Conservation (phyloP, 352 stramenopile species). For the Phytopythium cucurbitacearum region DNA sequence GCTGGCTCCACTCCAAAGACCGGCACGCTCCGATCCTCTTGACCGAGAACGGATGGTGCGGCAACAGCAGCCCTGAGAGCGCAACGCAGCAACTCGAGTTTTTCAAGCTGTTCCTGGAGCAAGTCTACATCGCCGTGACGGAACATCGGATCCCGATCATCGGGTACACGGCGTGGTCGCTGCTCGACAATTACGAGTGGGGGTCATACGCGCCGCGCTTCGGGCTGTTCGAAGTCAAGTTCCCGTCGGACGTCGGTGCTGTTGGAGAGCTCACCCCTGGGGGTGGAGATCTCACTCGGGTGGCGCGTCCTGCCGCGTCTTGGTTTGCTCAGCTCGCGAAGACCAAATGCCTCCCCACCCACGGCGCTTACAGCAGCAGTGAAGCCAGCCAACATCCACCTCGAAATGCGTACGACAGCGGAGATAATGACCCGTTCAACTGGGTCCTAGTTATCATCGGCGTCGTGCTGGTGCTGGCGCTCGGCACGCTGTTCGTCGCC, state of each 20-base stretch:
- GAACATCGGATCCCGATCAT: slow-evolving; percentile 21
- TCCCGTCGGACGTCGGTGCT: too few relatives aligned
- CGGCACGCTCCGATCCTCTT: slow-evolving; percentile 20
- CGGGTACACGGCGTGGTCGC: slow-evolving; percentile 83
- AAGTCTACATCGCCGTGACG: slow-evolving; percentile 8
- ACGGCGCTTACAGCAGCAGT: not conserved
- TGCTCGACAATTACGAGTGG: slow-evolving; percentile 76
- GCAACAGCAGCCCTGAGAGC: slow-evolving; percentile 29
- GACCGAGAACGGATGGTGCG: slow-evolving; percentile 48
- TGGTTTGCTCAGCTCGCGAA: slow-evolving; percentile 8
- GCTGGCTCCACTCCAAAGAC: slow-evolving; percentile 35
- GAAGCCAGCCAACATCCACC: too few relatives aligned
- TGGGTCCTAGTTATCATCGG: not conserved
- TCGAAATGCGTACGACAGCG: not conserved
- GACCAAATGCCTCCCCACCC: slow-evolving; percentile 2
- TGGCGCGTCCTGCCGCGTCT: slow-evolving; percentile 13
- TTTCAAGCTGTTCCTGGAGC: slow-evolving; percentile 10
- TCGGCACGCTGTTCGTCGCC: slow-evolving; percentile 3
- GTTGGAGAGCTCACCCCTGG: too few relatives aligned
- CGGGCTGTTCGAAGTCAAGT: not conserved
- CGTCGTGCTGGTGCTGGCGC: slow-evolving; percentile 2
- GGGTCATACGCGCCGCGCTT: not conserved
- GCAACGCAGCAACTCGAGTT: slow-evolving; percentile 24
- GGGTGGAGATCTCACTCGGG: slow-evolving; percentile 7
- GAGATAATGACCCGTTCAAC: not conserved